phyloP scores from a whole-genome alignment of 306 rosid genomes.

The Rosa rugosa region DNA sequence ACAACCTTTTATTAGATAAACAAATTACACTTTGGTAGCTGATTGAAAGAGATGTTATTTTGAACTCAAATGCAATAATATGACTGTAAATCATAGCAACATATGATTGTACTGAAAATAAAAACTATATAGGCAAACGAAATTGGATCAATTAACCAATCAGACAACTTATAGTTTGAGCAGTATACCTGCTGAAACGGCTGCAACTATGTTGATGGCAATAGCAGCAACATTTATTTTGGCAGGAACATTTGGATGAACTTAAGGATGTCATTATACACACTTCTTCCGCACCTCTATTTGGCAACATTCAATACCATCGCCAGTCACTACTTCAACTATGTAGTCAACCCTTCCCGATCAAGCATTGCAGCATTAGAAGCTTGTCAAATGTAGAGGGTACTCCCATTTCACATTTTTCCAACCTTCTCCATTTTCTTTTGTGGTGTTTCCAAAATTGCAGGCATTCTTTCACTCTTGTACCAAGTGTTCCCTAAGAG shows the following conservation, averaged over 20 bases:
- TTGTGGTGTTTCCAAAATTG: too few relatives aligned
- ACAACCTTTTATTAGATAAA: background rate
- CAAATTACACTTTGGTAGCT: background rate
- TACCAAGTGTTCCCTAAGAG: too few relatives aligned
- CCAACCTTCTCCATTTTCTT: too few relatives aligned
- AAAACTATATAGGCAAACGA: background rate
- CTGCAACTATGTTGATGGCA: slow-evolving; percentile 7
- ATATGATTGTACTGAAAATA: background rate
- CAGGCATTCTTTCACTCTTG: too few relatives aligned
- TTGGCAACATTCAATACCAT: too few relatives aligned
- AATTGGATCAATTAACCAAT: background rate
- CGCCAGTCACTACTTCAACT: too few relatives aligned
- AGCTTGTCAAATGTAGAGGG: too few relatives aligned
- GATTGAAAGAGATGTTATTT: background rate
- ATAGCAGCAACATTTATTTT: slow-evolving; percentile 1
- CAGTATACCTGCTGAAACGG: slow-evolving; percentile 8
- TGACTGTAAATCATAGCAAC: background rate
- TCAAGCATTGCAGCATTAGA: too few relatives aligned
- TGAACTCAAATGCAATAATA: background rate
- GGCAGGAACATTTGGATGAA: slow-evolving; percentile 13
- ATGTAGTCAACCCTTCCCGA: too few relatives aligned
- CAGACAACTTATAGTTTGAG: background rate
- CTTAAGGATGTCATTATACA: slow-evolving; percentile 17
- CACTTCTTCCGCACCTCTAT: background rate
- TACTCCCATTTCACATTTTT: too few relatives aligned